Evolutionary conservation across 768 basidiomycete genomes (phyloP), one percentile per base, ranked within the genome.

Genomic region (Amanita rimosa): DNA sequence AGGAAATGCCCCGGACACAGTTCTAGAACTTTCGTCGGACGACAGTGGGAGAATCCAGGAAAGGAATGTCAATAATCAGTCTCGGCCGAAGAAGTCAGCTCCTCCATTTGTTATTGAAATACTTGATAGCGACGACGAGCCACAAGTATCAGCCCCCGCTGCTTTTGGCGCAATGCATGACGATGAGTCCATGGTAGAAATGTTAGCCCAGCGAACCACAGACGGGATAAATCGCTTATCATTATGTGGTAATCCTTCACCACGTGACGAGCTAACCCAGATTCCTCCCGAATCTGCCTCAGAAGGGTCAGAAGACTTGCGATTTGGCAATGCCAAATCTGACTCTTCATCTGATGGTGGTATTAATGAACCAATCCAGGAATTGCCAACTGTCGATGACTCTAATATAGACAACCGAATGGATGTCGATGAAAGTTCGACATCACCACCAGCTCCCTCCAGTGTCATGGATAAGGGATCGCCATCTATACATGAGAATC

Each of bases 71-170:
- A 29, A 16, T 21, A 9, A 29, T 14, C 36, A 5, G 14, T 1
- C 6, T 13, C 14, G 3, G 16, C 22, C 7, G 17, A 24, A 27
- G 10, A 14, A 35, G 35, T 17, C 22, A 2, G 35, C 8, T 17
- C 14, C 39, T 22, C 21, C 10, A 13, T 4, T 13, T 14, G 4
- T 43, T 5, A 42, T 49, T 14, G 48, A 49, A 31, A 43, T 49
- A 6, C 27, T 43, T 19, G 48, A 43, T 22, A 49, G 48, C 21
- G 48, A 49, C n/a, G 41, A 43, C 7, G 48, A 43, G 16, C 34
- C 14, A n/a, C 24, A 2, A 24, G 2, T 3, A 3, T 14, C 33
- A 7, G 8, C 8, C 6, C 29, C 33, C 21, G n/a, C 40, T n/a
- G 24, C 17, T 13, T 14, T 34, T 5, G 13, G 17, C 10, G 10